A percentile compares a stretch with the other conserved stretches of the same genome.
Conservation (phyloP, 306 rosid genomes). For the Mimosa bimucronata region DNA sequence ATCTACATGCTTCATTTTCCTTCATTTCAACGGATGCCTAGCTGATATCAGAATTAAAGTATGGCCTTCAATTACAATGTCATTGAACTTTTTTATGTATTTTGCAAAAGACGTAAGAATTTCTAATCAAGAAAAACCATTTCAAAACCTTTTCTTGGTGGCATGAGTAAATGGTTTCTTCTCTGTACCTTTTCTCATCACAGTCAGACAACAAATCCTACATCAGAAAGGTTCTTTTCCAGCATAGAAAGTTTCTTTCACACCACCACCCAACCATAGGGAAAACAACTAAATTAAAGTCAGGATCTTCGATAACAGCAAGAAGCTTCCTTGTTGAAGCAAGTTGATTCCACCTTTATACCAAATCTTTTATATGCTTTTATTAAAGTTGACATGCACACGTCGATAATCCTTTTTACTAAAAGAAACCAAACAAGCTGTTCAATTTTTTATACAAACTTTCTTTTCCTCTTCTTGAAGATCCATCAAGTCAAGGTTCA, state of each 20-base stretch:
- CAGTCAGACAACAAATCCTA: constrained; percentile 28
- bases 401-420: constrained; percentile 24
- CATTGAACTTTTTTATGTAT: background rate
- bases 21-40: background rate
- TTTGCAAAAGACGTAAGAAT: background rate
- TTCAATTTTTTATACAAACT: background rate
- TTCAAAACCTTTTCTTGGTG: background rate
- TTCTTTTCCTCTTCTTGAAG: constrained; percentile 31
- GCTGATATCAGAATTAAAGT: background rate
- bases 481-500: constrained; percentile 33
- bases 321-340: constrained; percentile 36
- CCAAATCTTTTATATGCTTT: background rate
- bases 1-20: background rate
- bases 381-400: background rate
- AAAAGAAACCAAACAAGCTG: constrained; percentile 43
- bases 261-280: constrained; percentile 17
- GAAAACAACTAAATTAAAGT: constrained; percentile 8
- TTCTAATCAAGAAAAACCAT: background rate
- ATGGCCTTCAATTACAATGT: background rate
- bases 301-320: background rate
- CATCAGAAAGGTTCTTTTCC: constrained; percentile 34
- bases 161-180: constrained; percentile 25
- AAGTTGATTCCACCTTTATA: constrained; percentile 16
- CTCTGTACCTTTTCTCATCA: constrained; percentile 30
- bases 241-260: background rate